Evolutionary conservation across 805 yeast genomes (phyloP), one percentile per base, ranked within the genome.

Genomic region (Candida multigemmis): DNA sequence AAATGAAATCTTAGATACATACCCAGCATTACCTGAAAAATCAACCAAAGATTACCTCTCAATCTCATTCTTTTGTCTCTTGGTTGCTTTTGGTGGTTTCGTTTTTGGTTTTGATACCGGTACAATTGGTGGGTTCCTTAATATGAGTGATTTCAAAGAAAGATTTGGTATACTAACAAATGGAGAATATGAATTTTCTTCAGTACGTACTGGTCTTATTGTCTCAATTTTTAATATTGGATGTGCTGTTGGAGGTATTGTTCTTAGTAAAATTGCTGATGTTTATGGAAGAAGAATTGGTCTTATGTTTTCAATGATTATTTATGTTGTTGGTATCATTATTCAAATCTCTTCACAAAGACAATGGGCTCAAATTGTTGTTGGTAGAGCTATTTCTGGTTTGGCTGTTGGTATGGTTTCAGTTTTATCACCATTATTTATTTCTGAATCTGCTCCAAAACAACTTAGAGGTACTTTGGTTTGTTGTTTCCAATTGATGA

Each of bases 71-170:
- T 52, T 55, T 36, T 74, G 83, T 50, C 39, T 62, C 8, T 44
- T 71, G 27, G 71, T 77, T 33, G 80, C 84, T 16, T 78, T 78
- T 36, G 85, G 84, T 59, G 86, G 86, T 23, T 77, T 72, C 46
- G 75, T 77, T 20, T 78, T 76, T 45, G 85, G 85, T 35, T 77
- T 76, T 68, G 85, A 77, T 60, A 77, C 83, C 29, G 85, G 84
- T 60, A 76, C 85, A 38, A 71, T 77, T 50, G 74, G 81, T 22
- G 84, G 84, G 39, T 72, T 77, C 44, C 71, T 75, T 29, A 71
- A 71, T 48, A 71, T 76, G 74, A 39, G 57, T 7, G 72, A 74
- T 36, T 77, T 69, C 50, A 44, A 50, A 26, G 29, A 34, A 16
- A 57, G 76, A 42, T 75, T 76, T 36, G 83, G 81, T 46, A 50